These are phyloP conservation scores for Hortiboletus flavorubellus DNA, from an alignment of 768 basidiomycete genomes.

Conservation along the genomic window DNA sequence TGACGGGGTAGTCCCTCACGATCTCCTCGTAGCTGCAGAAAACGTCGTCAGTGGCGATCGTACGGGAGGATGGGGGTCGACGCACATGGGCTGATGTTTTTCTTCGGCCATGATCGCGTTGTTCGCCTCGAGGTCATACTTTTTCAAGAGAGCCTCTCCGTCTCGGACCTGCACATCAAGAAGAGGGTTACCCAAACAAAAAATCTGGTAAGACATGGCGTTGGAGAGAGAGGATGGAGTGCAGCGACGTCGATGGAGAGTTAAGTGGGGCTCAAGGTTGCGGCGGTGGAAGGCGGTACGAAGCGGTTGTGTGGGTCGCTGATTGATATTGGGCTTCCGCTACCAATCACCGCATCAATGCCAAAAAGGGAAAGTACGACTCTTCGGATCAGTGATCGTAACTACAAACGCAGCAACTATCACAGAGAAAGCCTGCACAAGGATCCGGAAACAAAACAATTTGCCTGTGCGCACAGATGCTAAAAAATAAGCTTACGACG, in stretches of 20 bases:
- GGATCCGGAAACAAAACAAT: no score
- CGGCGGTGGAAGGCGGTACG: not conserved
- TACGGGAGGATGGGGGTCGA: not conserved
- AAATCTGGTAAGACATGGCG: constrained; percentile 62
- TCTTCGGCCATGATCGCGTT: constrained; percentile 94
- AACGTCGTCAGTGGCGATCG: not conserved
- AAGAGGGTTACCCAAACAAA: constrained; percentile 94
- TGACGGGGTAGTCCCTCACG: constrained; percentile 67
- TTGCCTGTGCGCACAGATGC: no score
- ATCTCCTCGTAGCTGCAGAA: constrained; percentile 80
- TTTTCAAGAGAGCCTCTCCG: constrained; percentile 80
- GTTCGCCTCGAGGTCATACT: constrained; percentile 90
- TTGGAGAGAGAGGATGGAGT: constrained; percentile 1
- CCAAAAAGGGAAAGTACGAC: not conserved
- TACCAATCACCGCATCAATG: not conserved
- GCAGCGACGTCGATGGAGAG: constrained; percentile 15
- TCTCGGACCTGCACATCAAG: constrained; percentile 93
- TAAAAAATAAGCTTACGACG: no score
- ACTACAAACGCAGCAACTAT: not conserved
- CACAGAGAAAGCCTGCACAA: not conserved
- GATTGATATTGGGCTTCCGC: not conserved
- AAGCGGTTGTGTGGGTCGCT: not conserved
- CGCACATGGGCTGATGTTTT: constrained; percentile 81
- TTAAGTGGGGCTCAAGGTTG: not conserved
- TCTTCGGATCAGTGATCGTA: no score